Evolutionary conservation across 1,284 basidiomycete species (phyloP).

Genomic region (Microbotryum violaceum): DNA sequence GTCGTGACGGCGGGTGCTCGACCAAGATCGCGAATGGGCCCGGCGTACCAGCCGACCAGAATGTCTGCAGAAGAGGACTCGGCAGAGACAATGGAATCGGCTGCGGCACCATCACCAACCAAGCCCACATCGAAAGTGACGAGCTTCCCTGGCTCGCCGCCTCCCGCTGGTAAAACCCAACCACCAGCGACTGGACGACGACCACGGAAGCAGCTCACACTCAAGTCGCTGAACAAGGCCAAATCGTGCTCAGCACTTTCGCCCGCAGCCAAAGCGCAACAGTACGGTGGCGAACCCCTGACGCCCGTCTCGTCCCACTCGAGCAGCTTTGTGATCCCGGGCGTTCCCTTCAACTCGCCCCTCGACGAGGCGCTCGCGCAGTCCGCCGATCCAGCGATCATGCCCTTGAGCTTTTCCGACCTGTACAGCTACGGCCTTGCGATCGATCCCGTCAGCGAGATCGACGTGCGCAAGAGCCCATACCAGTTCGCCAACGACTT

Average conservation of each 20-base stretch:
- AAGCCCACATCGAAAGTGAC: too few species aligned
- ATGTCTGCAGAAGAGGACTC: too few species aligned
- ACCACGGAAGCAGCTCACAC: conserved; percentile 19
- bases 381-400: conserved; percentile 1
- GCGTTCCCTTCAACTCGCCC: conserved; percentile 24
- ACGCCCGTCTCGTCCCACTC: conserved; percentile 23
- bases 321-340: conserved; percentile 13
- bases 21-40: too few species aligned
- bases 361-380: conserved; percentile 5
- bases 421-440: conserved; percentile 30
- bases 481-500: conserved; percentile 15
- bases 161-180: not conserved
- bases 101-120: too few species aligned
- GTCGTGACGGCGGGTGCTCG: too few species aligned
- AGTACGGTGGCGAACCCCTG: conserved; percentile 20
- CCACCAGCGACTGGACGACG: conserved; percentile 4
- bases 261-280: conserved; percentile 7
- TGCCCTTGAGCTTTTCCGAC: conserved; percentile 32
- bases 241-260: conserved; percentile 30
- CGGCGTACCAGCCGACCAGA: too few species aligned
- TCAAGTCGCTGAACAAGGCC: conserved; percentile 29
- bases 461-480: conserved; percentile 15
- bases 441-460: conserved; percentile 13
- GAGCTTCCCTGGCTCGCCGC: not conserved
- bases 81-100: too few species aligned